Evolutionary conservation across 345 rosid species (phyloP).

Genomic region (Linum trigynum): DNA sequence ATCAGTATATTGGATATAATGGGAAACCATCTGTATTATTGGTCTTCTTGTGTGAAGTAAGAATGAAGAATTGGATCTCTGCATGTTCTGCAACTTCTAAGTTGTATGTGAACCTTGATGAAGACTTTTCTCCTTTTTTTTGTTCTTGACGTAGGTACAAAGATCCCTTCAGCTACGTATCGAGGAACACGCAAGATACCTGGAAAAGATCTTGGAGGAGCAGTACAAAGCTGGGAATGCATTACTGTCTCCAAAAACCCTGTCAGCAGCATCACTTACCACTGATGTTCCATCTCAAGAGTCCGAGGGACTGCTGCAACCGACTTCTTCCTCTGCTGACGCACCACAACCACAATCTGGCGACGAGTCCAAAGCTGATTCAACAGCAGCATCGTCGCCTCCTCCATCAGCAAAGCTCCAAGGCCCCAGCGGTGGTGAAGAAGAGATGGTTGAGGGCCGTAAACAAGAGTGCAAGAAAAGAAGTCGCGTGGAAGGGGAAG

Average conservation of each 20-base stretch:
- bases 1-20: too few species aligned
- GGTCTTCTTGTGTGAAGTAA: too few species aligned
- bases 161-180: slow-evolving; percentile 68
- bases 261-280: slow-evolving; percentile 28
- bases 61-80: too few species aligned
- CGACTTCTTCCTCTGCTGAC: slow-evolving; percentile 19
- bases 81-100: too few species aligned
- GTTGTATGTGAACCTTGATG: not conserved
- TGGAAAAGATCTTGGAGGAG: slow-evolving; percentile 76
- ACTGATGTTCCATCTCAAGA: slow-evolving; percentile 18
- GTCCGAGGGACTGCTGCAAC: slow-evolving; percentile 9
- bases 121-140: not conserved
- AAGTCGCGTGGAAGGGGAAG: slow-evolving; percentile 23
- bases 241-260: slow-evolving; percentile 29
- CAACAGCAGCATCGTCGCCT: slow-evolving; percentile 21
- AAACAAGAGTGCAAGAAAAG: slow-evolving; percentile 33
- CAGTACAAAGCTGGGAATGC: slow-evolving; percentile 58
- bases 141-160: slow-evolving; percentile 45
- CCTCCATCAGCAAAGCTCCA: slow-evolving; percentile 25
- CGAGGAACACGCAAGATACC: slow-evolving; percentile 80
- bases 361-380: slow-evolving; percentile 32
- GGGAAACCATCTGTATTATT: too few species aligned
- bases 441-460: not conserved
- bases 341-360: slow-evolving; percentile 8
- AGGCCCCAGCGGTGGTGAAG: slow-evolving; percentile 20